Percentiles rank a stretch among this genome's conserved stretches.
Evolutionary conservation across 169 alveolate species (phyloP).

Genomic region (Ichthyophthirius multifiliis): DNA sequence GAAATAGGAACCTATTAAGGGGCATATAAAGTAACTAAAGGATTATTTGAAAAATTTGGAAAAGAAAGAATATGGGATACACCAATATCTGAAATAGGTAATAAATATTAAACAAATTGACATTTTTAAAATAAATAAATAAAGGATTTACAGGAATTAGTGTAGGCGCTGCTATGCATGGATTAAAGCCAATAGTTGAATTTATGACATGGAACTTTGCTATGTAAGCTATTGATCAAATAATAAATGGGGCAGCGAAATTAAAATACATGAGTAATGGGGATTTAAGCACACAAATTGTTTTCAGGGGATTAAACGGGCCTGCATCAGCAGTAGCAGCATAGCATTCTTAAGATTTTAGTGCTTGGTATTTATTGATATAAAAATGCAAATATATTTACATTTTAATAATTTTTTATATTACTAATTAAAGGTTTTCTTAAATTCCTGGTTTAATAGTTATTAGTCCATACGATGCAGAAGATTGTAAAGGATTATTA

Average conservation of each 20-base stretch:
- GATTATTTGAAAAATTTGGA: constrained; percentile 84
- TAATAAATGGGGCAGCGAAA: constrained; percentile 90
- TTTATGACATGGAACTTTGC: constrained; percentile 92
- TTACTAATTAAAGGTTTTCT: not conserved
- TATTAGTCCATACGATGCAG: constrained; percentile 87
- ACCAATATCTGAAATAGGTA: constrained; percentile 92
- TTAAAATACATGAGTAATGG: constrained; percentile 78
- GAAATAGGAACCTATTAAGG: constrained; percentile 93
- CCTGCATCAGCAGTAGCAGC: constrained; percentile 93
- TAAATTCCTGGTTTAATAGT: constrained; percentile 89
- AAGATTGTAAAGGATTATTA: constrained; percentile 88
- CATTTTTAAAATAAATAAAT: not conserved
- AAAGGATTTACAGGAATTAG: constrained; percentile 70
- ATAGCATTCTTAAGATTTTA: constrained; percentile 91
- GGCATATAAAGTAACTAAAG: constrained; percentile 91
- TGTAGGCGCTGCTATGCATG: constrained; percentile 74
- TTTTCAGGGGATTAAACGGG: constrained; percentile 93
- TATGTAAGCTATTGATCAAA: constrained; percentile 90
- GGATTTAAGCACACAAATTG: constrained; percentile 82
- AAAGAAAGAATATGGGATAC: constrained; percentile 87
- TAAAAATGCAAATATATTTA: not conserved
- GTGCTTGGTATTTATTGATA: constrained; percentile 71
- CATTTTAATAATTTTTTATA: not conserved
- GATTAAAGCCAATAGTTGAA: constrained; percentile 89
- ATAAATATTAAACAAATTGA: constrained; percentile 24